Evolutionary conservation across 2,329 filamentous ascomycete species (phyloP), one percentile per base, ranked within the genome.

Genomic region (Colletotrichum somersetense): DNA sequence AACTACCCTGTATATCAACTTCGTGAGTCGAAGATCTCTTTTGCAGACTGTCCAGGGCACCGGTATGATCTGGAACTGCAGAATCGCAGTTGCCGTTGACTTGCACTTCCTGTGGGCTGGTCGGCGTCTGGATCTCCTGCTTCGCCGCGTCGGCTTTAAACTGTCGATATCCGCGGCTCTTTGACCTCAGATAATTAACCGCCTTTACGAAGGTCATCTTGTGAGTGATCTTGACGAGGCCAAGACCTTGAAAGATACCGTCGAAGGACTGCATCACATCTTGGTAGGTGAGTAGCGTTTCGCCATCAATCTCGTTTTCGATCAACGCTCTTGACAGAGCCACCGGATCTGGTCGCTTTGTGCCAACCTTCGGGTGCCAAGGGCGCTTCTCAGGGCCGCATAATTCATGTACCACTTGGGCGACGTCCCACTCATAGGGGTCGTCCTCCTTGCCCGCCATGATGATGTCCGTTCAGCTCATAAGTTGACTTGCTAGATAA

Each of bases 361-460:
- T 74, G 23, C 74, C 73, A 35, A 78, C 80, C 59, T 81, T 80
- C 66, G 79, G 77, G 52, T 75, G 75, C 87, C 87, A 89, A 12
- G 88, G 85, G 59, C 84, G 83, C 33, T 53, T 50, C 4, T 84
- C 78, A 2, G 83, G 77, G 30, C 87, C 84, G 78, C 91, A 94
- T 4, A 97, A 84, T 77, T 91, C 90, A 20, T 85, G 79, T 12
- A 92, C 87, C 14, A 97, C 89, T 46, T 90, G 86, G 48, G 92
- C 89, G 42, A 91, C 85, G 46, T 88, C 87, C 94, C 94, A 97
- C 66, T 87, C 77, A 80, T 91, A 92, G n/a, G 94, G 94, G 81
- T 97, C 93, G 67, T 81, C 78, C 20, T 80, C 79, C 80, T 80
- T 63, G 72, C 73, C 35, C 74, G 73, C 77, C 81, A 79, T 82